Conservation (phyloP, 176 grass and related monocot genomes). For the Triticum dicoccoides region DNA sequence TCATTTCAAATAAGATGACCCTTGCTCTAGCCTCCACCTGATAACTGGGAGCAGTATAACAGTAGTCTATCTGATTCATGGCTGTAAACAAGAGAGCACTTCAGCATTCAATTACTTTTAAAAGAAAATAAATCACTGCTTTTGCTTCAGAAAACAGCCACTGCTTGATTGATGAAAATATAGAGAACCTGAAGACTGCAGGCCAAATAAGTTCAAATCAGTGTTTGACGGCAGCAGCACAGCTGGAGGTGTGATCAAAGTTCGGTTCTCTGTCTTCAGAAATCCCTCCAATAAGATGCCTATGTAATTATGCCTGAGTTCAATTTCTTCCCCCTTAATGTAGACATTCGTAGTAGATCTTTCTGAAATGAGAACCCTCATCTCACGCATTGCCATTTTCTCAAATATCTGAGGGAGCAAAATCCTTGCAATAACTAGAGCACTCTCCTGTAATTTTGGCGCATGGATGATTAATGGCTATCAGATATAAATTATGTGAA, state of each 20-base stretch:
- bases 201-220: constrained; percentile 50
- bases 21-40: constrained; percentile 79
- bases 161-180: neutral
- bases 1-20: constrained; percentile 61
- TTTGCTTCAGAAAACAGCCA: neutral
- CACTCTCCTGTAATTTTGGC: constrained; percentile 64
- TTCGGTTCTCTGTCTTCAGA: constrained; percentile 53
- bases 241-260: constrained; percentile 63
- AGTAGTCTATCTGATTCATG: constrained; percentile 49
- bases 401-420: constrained; percentile 88
- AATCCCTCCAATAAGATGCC: constrained; percentile 91
- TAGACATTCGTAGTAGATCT: constrained; percentile 61
- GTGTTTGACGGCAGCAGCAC: constrained; percentile 51
- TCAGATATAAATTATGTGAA: neutral
- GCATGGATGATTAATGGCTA: neutral
- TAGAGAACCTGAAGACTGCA: constrained; percentile 70
- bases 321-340: constrained; percentile 75
- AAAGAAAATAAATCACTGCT: neutral
- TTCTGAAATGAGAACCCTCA: constrained; percentile 74
- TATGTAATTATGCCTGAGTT: constrained; percentile 52
- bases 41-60: constrained; percentile 42
- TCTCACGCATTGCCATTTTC: constrained; percentile 83
- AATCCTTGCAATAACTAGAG: constrained; percentile 63
- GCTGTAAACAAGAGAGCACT: constrained; percentile 30
- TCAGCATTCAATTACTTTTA: neutral